A percentile compares a stretch with the other conserved stretches of the same genome.
Evolutionary conservation across 768 basidiomycete genomes (phyloP).

Genomic region (Leucocoprinus birnbaumii): DNA sequence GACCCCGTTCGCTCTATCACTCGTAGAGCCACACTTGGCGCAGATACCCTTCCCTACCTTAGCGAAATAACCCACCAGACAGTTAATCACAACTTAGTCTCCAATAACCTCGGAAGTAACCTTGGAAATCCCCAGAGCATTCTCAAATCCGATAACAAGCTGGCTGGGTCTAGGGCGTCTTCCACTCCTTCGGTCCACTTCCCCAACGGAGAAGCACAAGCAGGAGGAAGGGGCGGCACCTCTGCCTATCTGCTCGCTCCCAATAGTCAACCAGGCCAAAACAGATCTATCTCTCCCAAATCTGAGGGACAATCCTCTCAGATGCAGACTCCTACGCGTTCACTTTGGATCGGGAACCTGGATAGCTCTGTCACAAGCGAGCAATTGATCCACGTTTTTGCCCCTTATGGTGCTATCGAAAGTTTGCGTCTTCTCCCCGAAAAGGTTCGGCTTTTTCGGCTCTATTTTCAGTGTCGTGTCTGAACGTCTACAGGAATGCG

Average conservation of each 20-base stretch:
- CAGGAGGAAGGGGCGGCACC: conserved; percentile 44
- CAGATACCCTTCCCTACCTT: conserved; percentile 56
- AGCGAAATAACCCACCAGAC: conserved; percentile 49
- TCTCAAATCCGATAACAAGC: conserved; percentile 57
- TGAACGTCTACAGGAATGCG: conserved; percentile 72
- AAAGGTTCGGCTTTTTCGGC: conserved; percentile 58
- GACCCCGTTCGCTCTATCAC: conserved; percentile 72
- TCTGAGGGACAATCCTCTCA: conserved; percentile 69
- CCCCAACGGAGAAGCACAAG: conserved; percentile 46
- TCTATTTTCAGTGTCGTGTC: not conserved
- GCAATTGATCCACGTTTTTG: conserved; percentile 93
- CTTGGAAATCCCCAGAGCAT: conserved; percentile 46
- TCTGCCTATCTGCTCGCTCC: conserved; percentile 71
- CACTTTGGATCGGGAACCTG: conserved; percentile 97
- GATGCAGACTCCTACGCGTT: conserved; percentile 91
- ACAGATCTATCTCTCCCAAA: conserved; percentile 82
- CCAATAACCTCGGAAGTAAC: conserved; percentile 35
- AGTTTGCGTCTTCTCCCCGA: conserved; percentile 92
- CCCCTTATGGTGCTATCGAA: conserved; percentile 96
- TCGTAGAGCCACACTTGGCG: conserved; percentile 49
- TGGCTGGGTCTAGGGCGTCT: conserved; percentile 38
- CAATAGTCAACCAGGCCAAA: conserved; percentile 42
- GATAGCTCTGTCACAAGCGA: conserved; percentile 94
- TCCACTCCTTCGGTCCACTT: conserved; percentile 64
- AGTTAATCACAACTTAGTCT: conserved; percentile 33